Conservation (phyloP, 1,284 basidiomycete genomes). For the Cryptococcus jaspeensis region DNA sequence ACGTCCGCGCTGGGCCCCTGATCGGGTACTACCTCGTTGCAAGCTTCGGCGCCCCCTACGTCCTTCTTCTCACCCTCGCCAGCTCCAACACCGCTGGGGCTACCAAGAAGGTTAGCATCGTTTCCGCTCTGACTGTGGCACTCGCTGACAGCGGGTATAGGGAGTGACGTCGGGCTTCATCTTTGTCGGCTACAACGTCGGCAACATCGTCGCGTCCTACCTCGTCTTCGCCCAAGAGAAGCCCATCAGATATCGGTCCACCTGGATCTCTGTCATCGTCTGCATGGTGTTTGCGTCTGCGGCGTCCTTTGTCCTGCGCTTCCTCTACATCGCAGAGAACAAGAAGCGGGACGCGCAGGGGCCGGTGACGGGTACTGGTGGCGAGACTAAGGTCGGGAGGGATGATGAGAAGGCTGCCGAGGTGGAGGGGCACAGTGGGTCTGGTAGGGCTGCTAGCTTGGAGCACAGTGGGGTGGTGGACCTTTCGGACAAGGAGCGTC, state of each 20-base stretch:
- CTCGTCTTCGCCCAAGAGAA: slow-evolving; percentile 42
- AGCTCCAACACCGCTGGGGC: slow-evolving; percentile 54
- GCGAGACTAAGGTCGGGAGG: slow-evolving; percentile 1
- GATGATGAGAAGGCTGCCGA: slow-evolving; percentile 14
- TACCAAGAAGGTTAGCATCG: slow-evolving; percentile 50
- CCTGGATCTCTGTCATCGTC: slow-evolving; percentile 55
- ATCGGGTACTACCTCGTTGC: slow-evolving; percentile 55
- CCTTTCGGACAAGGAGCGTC: slow-evolving; percentile 36
- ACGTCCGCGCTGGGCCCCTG: slow-evolving; percentile 51
- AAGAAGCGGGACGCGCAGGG: slow-evolving; percentile 16
- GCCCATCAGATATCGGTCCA: slow-evolving; percentile 51
- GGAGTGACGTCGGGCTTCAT: slow-evolving; percentile 49
- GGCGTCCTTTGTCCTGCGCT: slow-evolving; percentile 41
- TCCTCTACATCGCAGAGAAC: slow-evolving; percentile 48
- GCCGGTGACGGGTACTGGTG: not conserved
- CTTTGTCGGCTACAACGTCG: slow-evolving; percentile 53
- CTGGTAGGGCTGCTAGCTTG: too few species aligned
- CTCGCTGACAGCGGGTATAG: too few species aligned
- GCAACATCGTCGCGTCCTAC: slow-evolving; percentile 51
- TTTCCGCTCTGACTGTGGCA: not conserved
- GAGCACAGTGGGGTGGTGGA: slow-evolving; percentile 22
- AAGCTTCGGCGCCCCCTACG: slow-evolving; percentile 16
- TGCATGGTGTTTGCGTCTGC: slow-evolving; percentile 42
- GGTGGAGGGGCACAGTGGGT: not conserved
- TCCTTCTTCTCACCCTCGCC: slow-evolving; percentile 49